These are phyloP conservation scores for Plasmodium gonderi DNA, from an alignment of 169 alveolate species.

Conservation along the genomic window DNA sequence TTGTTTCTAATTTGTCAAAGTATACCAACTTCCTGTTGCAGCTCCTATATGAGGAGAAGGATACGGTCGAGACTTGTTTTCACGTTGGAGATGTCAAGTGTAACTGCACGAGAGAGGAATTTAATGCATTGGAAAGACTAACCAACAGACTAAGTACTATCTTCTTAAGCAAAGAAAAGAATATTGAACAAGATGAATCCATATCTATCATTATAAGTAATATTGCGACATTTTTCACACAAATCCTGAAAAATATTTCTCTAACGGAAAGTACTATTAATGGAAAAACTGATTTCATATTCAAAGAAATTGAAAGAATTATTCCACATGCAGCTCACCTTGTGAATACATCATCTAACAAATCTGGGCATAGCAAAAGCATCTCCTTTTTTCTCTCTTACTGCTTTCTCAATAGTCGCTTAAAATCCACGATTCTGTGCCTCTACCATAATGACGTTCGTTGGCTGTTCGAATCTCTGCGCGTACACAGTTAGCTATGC, in stretches of 20 bases:
- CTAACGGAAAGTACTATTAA: neutral
- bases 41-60: neutral
- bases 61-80: neutral
- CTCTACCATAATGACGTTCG: neutral
- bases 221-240: constrained; percentile 11
- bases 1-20: constrained; percentile 13
- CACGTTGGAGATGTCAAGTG: no score
- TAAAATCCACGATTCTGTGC: constrained; percentile 1
- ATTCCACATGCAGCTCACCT: constrained; percentile 15
- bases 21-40: constrained; percentile 9
- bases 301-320: neutral
- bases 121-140: neutral
- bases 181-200: neutral
- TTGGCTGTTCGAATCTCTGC: neutral
- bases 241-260: constrained; percentile 1
- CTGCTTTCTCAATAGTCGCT: constrained; percentile 5
- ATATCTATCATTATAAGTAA: constrained; percentile 5
- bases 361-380: neutral
- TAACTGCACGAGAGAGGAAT: no score
- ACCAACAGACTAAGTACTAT: neutral
- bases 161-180: neutral
- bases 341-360: neutral
- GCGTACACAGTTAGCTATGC: neutral
- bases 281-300: neutral
- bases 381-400: constrained; percentile 38